A percentile compares a stretch with the other conserved stretches of the same genome.
Evolutionary conservation across 371 early-diverging fungal genomes (phyloP).

Genomic region (Zopfochytrium polystomum): DNA sequence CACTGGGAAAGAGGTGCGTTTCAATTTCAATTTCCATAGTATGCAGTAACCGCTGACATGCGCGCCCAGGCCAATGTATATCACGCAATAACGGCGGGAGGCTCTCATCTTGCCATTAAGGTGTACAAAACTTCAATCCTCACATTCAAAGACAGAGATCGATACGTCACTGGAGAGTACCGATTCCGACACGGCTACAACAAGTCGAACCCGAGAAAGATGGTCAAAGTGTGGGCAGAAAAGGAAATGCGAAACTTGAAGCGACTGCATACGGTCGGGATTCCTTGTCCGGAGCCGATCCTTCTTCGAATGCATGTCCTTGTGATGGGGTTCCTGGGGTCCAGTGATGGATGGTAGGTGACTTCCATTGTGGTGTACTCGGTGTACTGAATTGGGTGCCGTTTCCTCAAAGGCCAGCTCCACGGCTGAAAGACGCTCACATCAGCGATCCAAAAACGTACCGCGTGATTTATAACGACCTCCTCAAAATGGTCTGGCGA

Average conservation of each 20-base stretch:
- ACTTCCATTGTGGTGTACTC: neutral
- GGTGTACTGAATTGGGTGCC: neutral
- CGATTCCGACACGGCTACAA: slow-evolving; percentile 96
- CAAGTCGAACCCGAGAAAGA: slow-evolving; percentile 96
- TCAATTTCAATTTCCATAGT: slow-evolving; percentile 14
- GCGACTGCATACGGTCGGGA: slow-evolving; percentile 77
- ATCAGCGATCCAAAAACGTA: slow-evolving; percentile 65
- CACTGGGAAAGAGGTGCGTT: slow-evolving; percentile 99
- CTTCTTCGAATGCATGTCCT: slow-evolving; percentile 94
- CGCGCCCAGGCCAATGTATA: slow-evolving; percentile 98
- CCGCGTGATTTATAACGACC: slow-evolving; percentile 80
- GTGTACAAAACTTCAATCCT: slow-evolving; percentile 99
- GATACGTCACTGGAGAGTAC: slow-evolving; percentile 97
- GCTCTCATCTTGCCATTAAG: slow-evolving; percentile 88
- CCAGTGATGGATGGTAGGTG: slow-evolving; percentile 76
- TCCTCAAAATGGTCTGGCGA: slow-evolving; percentile 83
- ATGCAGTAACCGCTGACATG: slow-evolving; percentile 12
- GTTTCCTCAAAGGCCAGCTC: slow-evolving; percentile 53
- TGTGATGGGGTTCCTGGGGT: slow-evolving; percentile 96
- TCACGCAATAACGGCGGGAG: slow-evolving; percentile 84
- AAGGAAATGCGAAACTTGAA: slow-evolving; percentile 99
- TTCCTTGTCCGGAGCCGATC: slow-evolving; percentile 94
- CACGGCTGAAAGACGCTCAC: slow-evolving; percentile 92
- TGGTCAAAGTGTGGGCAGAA: slow-evolving; percentile 99
- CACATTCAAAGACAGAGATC: slow-evolving; percentile 97